Evolutionary conservation across 2,329 filamentous ascomycete genomes (phyloP), one percentile per base, ranked within the genome.

Genomic region (Clarireedia paspali): DNA sequence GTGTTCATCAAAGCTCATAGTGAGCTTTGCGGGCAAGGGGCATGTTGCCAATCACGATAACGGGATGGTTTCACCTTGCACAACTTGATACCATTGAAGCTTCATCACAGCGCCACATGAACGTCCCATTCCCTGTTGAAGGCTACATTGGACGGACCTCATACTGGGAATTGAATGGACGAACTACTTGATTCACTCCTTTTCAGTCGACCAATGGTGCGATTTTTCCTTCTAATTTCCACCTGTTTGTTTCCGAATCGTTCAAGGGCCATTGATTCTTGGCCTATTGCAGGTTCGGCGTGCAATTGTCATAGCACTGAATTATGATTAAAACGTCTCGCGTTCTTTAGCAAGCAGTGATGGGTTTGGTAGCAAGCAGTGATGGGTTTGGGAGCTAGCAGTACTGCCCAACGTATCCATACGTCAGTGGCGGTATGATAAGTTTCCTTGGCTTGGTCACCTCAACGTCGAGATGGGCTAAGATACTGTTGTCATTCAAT

Each of bases 81-180:
- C 17, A 55, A 51, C 38, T 55, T 55, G 47, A 55, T n/a, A 55
- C 53, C 26, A 15, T 38, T 14, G 20, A 10, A 51, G 53, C 53
- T 55, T 55, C 53, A 55, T 45, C 4, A 30, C 26, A 17, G 17
- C 47, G 38, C 47, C 20, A 36, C 53, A 51, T 10, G 6, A 30
- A 49, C 27, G 23, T 26, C 17, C 20, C 40, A n/a, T 24, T 24
- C 23, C 45, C 15, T 49, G 44, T 20, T 42, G 4, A n/a, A 24
- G 30, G 20, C 24, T 54, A 38, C 24, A 17, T 30, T 23, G 24
- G 15, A 10, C 38, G 14, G 12, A 26, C n/a, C 34, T 15, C 30
- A 27, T 38, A 47, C 27, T 53, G 30, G 17, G 6, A 36, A 38
- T 44, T 50, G 20, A 15, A 24, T 55, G 38, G 53, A 55, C 47